Conservation (phyloP, 768 basidiomycete genomes). For the Dacryopinax spathularia region DNA sequence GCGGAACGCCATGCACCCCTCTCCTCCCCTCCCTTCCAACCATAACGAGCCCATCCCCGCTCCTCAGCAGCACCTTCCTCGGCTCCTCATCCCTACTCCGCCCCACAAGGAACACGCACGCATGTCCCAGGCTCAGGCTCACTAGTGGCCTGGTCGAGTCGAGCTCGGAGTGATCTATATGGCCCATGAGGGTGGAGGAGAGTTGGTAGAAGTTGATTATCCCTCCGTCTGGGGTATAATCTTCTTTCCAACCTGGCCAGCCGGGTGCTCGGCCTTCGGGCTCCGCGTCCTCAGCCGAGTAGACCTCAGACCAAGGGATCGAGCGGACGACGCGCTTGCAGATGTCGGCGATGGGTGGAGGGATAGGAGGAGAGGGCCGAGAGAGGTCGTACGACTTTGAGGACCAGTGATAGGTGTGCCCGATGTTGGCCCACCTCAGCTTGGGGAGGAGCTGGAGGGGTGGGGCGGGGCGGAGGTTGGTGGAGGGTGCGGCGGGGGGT, state of each 20-base stretch:
- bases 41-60: conserved; percentile 89
- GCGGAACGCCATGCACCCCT: conserved; percentile 88
- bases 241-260: conserved; percentile 61
- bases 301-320: conserved; percentile 62
- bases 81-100: conserved; percentile 63
- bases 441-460: conserved; percentile 52
- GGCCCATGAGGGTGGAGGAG: conserved; percentile 85
- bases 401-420: conserved; percentile 95
- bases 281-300: conserved; percentile 24
- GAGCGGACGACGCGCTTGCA: conserved; percentile 48
- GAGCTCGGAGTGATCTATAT: conserved; percentile 93
- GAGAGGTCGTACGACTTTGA: conserved; percentile 89
- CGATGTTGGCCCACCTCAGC: conserved; percentile 90
- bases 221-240: conserved; percentile 89
- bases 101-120: conserved; percentile 82
- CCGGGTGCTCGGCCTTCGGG: conserved; percentile 44
- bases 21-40: conserved; percentile 70
- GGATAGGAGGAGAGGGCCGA: conserved; percentile 49
- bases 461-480: conserved; percentile 35
- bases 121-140: conserved; percentile 83
- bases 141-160: conserved; percentile 86
- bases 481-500: conserved; percentile 50
- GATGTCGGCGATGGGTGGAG: conserved; percentile 37
- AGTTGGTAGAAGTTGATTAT: conserved; percentile 93
- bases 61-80: conserved; percentile 68